Evolutionary conservation across 1,284 basidiomycete genomes (phyloP), one percentile per base, ranked within the genome.

Genomic region (Rhodofomes roseus): DNA sequence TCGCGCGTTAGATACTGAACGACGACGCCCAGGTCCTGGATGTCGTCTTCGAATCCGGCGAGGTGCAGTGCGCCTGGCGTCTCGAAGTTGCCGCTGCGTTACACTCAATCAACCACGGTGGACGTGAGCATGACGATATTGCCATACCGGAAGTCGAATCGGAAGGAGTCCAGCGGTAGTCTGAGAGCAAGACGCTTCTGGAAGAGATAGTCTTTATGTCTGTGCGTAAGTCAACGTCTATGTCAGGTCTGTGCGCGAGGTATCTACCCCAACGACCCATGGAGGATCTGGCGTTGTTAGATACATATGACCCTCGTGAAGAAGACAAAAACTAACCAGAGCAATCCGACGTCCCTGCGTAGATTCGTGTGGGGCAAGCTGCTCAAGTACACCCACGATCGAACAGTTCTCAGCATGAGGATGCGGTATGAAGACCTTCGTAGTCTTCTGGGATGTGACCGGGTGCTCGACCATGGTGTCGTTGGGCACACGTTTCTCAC

Each of bases 141-240:
- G 39, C 72, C 82, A 59, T 65, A 90, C 90, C 91, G 81, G 73
- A 94, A 94, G 69, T 94, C 92, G 68, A 94, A 92, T 36, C 91
- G 81, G 69, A 93, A 92, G 1, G 89, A 91, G 70, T 93, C 91
- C 29, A 90, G 70, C 0, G 89, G 87, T 7, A 93, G 72, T n/a
- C 76, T 78, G 25, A 74, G 70, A 0, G 87, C 89, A 12, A 93
- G 81, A n/a, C 79, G 82, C 66, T 86, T 87, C 72, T 90, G 89
- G 75, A 89, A 93, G 54, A 92, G 73, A 74, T 93, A 93, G 70
- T 94, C 88, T 66, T 92, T 92, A 71, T 92, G 90, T 65, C 90
- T 92, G 71, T 27, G 61, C 50, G 39, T 39, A 43, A 22, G 34
- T n/a, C 31, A 27, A 44, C 8, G 34, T 34, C 37, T 14, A 43